Conservation (phyloP, 1,284 basidiomycete species). For the Ustilago lituana region DNA sequence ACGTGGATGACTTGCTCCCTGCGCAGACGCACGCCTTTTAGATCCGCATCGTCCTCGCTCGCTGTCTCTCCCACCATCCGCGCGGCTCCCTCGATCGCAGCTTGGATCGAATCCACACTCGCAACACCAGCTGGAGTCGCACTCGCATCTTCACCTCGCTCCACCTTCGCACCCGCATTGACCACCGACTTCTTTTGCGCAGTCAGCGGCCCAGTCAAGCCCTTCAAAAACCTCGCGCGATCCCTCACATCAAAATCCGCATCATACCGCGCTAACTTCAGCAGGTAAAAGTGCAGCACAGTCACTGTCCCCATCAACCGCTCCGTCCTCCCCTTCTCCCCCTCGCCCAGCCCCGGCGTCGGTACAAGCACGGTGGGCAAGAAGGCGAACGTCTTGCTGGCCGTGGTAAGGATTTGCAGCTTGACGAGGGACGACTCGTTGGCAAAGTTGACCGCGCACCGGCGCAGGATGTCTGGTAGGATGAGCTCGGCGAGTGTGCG, state of each 20-base stretch:
- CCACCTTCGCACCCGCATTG: too few species aligned
- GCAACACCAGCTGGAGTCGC: too few species aligned
- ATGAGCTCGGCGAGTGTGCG: slow-evolving; percentile 56
- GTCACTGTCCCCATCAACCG: slow-evolving; percentile 23
- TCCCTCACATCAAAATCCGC: slow-evolving; percentile 58
- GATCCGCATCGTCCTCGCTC: slow-evolving; percentile 35
- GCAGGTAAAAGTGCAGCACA: slow-evolving; percentile 48
- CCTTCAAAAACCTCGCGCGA: slow-evolving; percentile 58
- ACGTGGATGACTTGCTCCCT: slow-evolving; percentile 53
- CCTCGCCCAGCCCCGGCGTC: slow-evolving; percentile 7
- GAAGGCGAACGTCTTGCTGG: slow-evolving; percentile 54
- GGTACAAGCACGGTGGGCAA: slow-evolving; percentile 19
- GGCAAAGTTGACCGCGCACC: slow-evolving; percentile 56
- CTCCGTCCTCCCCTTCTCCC: slow-evolving; percentile 21
- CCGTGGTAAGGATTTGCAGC: slow-evolving; percentile 56
- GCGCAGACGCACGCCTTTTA: slow-evolving; percentile 53
- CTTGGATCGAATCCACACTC: slow-evolving; percentile 19
- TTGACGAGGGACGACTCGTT: slow-evolving; percentile 53
- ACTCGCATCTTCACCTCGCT: too few species aligned
- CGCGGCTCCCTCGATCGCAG: slow-evolving; percentile 16
- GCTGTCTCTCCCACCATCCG: slow-evolving; percentile 20
- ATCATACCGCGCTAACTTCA: slow-evolving; percentile 58
- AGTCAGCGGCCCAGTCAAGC: slow-evolving; percentile 43
- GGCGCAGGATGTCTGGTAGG: slow-evolving; percentile 60
- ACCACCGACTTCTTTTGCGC: neutral